phyloP scores from a whole-genome alignment of 2,329 filamentous ascomycete genomes.

The Cladosporium colombiae region DNA sequence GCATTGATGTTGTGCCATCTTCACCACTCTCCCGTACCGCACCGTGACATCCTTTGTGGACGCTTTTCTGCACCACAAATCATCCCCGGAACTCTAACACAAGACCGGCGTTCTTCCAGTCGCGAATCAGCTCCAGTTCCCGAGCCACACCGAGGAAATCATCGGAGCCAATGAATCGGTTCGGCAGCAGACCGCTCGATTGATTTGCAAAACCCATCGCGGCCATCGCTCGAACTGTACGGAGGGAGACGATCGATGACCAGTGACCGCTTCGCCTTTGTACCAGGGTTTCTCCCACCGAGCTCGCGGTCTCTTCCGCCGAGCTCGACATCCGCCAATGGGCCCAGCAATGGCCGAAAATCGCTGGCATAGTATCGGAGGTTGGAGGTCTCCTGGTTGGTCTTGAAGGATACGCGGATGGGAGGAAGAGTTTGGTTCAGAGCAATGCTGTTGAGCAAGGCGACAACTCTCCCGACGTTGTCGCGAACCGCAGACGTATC shows the following conservation, averaged over 20 bases:
- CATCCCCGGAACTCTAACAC: too few species aligned
- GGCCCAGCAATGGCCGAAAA: background rate
- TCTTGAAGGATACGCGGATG: slow-evolving; percentile 2
- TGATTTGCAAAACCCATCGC: background rate
- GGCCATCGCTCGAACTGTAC: background rate
- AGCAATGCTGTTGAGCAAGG: background rate
- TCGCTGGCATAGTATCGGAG: background rate
- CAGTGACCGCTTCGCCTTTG: background rate
- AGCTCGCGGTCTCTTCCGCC: background rate
- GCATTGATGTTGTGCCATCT: too few species aligned
- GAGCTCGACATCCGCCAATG: background rate
- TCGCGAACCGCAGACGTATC: background rate
- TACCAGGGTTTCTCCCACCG: background rate
- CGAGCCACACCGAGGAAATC: too few species aligned
- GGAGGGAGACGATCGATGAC: background rate
- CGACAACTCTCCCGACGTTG: background rate
- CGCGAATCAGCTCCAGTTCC: background rate
- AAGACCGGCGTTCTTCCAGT: background rate
- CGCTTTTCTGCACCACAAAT: too few species aligned
- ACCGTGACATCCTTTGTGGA: too few species aligned
- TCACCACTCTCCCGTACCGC: too few species aligned
- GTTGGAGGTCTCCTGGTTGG: background rate
- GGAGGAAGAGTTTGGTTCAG: background rate
- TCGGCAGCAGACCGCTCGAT: background rate
- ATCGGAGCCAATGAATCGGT: background rate